Evolutionary conservation across 352 stramenopile genomes (phyloP), one percentile per base, ranked within the genome.

Genomic region (Globisporangium middletonii): DNA sequence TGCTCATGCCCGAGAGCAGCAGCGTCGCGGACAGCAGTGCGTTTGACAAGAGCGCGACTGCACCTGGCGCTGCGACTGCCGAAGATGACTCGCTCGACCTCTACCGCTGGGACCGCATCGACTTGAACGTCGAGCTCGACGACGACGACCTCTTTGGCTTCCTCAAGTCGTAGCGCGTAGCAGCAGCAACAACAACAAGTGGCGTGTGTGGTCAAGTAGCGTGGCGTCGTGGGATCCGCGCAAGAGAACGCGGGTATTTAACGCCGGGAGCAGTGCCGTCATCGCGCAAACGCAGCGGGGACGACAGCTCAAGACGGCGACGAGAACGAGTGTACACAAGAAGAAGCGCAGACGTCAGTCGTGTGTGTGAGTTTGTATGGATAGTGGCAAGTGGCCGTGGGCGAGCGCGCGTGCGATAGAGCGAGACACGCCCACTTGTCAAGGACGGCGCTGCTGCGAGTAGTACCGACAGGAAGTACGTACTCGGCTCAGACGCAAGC

Each of bases 81-180:
- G 76, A 87, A 0, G 67, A 79, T 53, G 81, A 91, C 26, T 60
- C 73, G 27, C 61, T 91, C 54, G 81, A 92, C 72, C 64, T 84
- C 28, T 89, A 88, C 56, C 79, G 75, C 26, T 92, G 82, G 82
- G 79, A 92, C 57, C 73, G 79, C 55, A 88, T 94, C 61, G 79
- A 92, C 60, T 65, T 92, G 42, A 87, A 93, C 60, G 83, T 92
- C 62, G 79, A 73, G 59, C 69, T 95, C 57, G 80, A 88, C 67
- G 85, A 93, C 52, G 80, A 92, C 59, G 85, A 95, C 63, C 69
- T 95, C 16, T 95, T 95, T 53, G 75, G 81, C 37, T 95, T 95
- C 71, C 57, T 95, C 33, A 90, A 89, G 65, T 86, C 84, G 51
- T 90, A 79, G 18, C 33, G 33, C 33, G 33, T 8, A 9, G 16